phyloP scores from a whole-genome alignment of 352 stramenopile genomes.

The Pythium vanterpoolii region DNA sequence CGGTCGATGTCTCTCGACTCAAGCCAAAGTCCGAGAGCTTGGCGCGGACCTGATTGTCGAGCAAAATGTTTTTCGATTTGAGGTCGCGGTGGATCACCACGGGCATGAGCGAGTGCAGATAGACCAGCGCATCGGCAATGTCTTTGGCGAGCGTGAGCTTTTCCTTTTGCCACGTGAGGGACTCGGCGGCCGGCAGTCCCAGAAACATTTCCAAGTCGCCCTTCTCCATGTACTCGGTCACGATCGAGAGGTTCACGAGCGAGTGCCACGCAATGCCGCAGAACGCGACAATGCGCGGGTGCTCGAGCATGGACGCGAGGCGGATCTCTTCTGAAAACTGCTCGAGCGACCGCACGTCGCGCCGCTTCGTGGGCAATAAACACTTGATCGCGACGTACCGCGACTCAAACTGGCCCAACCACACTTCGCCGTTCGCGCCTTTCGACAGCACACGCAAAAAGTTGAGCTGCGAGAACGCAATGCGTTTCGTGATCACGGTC shows the following conservation, averaged over 20 bases:
- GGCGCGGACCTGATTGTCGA: constrained; percentile 53
- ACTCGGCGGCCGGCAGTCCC: constrained; percentile 31
- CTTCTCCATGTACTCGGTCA: constrained; percentile 81
- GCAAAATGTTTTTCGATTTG: constrained; percentile 73
- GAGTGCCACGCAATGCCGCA: constrained; percentile 80
- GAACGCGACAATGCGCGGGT: constrained; percentile 82
- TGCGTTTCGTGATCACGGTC: constrained; percentile 67
- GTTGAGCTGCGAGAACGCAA: constrained; percentile 70
- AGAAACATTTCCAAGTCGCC: constrained; percentile 62
- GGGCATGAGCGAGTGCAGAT: constrained; percentile 63
- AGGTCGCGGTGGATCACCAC: constrained; percentile 70
- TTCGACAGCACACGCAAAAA: constrained; percentile 71
- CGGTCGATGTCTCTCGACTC: constrained; percentile 55
- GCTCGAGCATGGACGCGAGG: constrained; percentile 69
- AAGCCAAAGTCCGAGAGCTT: constrained; percentile 78
- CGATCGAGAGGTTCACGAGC: constrained; percentile 63
- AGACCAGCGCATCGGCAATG: constrained; percentile 67
- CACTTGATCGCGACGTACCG: constrained; percentile 80
- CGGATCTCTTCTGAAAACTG: constrained; percentile 82
- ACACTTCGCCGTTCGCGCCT: constrained; percentile 78
- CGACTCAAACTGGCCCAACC: constrained; percentile 72
- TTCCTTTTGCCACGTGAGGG: constrained; percentile 50
- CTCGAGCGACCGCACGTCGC: constrained; percentile 58
- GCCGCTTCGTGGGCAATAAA: constrained; percentile 58
- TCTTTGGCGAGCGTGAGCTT: constrained; percentile 61